Base-by-base conservation (phyloP, 1,284 basidiomycete species). In the Austropuccinia psidii region DNA sequence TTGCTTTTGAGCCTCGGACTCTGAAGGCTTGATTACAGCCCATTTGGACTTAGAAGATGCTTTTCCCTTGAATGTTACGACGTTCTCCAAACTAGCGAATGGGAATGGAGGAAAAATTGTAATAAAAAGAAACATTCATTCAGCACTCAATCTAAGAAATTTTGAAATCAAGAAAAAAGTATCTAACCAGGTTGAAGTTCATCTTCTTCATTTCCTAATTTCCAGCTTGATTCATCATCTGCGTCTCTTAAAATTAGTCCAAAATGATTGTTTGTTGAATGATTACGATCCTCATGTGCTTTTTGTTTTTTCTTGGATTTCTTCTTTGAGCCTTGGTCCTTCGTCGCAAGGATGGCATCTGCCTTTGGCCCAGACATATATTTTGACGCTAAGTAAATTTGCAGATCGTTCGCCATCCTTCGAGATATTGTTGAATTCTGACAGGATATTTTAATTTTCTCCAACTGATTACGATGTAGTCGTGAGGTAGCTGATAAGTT, bases 321-420 rank as follows among this genome's bases (percentile, higher is more conserved):
- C 81, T 87, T 89, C 78, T 85, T 85, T 66, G 85, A 83, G 0
- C 85, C 84, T 1, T 84, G 85, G 0, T 85, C 49, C 35, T 50
- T 52, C 58, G 86, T 85, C 3, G 91, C 84, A 4, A 98, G 85
- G 76, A 98, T 97, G 17, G 93, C 93, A 77, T 98, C 95, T 3
- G 94, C 93, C 80, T 97, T 98, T 0, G 91, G 88, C 0, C 95
- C 95, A 6, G 93, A 90, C 91, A 98, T 96, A 82, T 98, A 98
- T 67, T 83, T 84, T 37, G 81, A 76, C 1, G 84, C 84, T 11
- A 85, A 78, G 77, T 85, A 85, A 8, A 83, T 81, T 78, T 84
- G 83, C 35, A 85, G 79, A 75, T 83, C 81, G 24, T 37, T 52
- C 19, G 68, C 49, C 70, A 73, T 73, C n/a, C n/a, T n/a, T n/a